phyloP scores from a whole-genome alignment of 73 alveolate species.

The Paramecium biaurelia region DNA sequence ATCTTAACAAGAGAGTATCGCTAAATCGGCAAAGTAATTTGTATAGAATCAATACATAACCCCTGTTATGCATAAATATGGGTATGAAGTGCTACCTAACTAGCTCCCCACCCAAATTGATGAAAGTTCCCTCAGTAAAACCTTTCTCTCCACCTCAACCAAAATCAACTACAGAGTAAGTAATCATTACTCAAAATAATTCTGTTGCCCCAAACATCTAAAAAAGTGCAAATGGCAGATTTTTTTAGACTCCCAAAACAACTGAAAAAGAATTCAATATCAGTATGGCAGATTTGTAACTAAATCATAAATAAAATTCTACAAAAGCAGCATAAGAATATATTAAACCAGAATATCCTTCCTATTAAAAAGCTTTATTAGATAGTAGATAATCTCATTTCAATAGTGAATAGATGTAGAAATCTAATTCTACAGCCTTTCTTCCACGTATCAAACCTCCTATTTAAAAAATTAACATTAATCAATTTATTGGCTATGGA shows the following conservation, averaged over 20 bases:
- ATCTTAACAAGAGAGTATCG: background rate
- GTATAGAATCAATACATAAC: background rate
- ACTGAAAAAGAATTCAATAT: background rate
- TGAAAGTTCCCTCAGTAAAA: background rate
- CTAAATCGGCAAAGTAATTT: background rate
- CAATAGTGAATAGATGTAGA: background rate
- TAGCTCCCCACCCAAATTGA: slow-evolving; percentile 1
- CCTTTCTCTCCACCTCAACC: slow-evolving; percentile 20
- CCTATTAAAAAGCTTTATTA: background rate
- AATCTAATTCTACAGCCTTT: background rate
- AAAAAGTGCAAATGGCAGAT: background rate
- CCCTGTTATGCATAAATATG: slow-evolving; percentile 12
- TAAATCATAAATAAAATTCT: background rate
- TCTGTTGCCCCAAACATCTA: background rate
- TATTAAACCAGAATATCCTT: background rate
- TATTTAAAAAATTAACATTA: background rate
- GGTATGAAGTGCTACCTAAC: background rate
- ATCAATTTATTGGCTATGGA: background rate
- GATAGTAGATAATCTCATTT: background rate
- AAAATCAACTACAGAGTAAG: background rate
- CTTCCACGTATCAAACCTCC: background rate
- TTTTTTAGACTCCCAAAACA: background rate
- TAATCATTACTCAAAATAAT: background rate
- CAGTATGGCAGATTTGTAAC: background rate
- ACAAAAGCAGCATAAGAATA: background rate